These are phyloP conservation scores for Irpex sp. DNA, from an alignment of 1,284 basidiomycete genomes.

Conservation along the genomic window DNA sequence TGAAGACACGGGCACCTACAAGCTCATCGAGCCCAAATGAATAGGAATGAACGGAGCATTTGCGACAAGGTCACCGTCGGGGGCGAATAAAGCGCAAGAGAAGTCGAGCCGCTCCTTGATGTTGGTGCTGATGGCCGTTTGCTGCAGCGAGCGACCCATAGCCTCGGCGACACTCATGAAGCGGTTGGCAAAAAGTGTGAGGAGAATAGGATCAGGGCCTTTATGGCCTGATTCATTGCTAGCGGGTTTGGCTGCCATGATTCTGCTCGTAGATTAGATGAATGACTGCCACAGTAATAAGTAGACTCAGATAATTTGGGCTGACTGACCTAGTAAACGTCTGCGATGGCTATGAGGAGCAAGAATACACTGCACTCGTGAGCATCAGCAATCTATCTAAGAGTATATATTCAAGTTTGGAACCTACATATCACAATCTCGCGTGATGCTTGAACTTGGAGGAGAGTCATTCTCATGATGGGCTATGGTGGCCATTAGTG, in stretches of 20 bases:
- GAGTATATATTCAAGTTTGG: no score
- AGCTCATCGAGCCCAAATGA: constrained; percentile 81
- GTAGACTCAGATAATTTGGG: no score
- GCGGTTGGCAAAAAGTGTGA: constrained; percentile 88
- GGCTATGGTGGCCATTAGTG: no score
- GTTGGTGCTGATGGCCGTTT: constrained; percentile 89
- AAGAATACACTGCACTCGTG: no score
- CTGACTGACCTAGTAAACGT: no score
- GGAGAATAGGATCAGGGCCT: constrained; percentile 79
- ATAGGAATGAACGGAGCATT: constrained; percentile 88
- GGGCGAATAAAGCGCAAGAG: constrained; percentile 87
- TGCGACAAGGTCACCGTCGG: constrained; percentile 87
- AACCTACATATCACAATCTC: no score
- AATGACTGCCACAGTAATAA: no score
- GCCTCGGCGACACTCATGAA: constrained; percentile 93
- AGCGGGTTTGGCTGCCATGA: background rate
- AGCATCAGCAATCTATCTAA: no score
- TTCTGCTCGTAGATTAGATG: background rate
- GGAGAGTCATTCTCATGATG: no score
- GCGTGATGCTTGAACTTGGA: no score
- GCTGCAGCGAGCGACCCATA: constrained; percentile 87
- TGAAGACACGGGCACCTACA: constrained; percentile 46
- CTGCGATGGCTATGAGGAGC: no score
- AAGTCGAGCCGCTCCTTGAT: constrained; percentile 90
- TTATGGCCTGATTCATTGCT: constrained; percentile 48